phyloP scores from a whole-genome alignment of 768 basidiomycete species.

The Suillus luteus region DNA sequence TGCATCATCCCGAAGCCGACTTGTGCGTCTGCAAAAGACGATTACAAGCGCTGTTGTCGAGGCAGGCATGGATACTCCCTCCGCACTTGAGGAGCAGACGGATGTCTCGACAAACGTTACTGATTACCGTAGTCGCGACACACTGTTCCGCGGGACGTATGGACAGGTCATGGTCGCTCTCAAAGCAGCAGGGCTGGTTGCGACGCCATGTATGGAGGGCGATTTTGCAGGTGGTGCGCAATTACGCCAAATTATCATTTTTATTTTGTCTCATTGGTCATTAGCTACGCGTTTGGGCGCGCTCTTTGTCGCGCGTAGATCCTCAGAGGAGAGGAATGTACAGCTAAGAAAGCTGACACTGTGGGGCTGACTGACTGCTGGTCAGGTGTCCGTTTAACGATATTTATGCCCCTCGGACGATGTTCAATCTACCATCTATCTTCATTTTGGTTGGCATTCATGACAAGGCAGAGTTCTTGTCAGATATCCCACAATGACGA shows the following conservation, averaged over 20 bases:
- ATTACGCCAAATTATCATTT: background rate
- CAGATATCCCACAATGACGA: background rate
- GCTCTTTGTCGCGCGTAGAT: constrained; percentile 39
- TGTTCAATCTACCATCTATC: background rate
- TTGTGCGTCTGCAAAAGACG: constrained; percentile 35
- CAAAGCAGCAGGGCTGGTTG: constrained; percentile 37
- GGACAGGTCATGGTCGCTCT: constrained; percentile 45
- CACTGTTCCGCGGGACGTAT: constrained; percentile 44
- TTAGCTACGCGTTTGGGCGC: constrained; percentile 45
- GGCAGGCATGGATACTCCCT: constrained; percentile 43
- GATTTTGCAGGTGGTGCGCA: constrained; percentile 36
- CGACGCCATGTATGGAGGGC: constrained; percentile 32
- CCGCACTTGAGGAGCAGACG: constrained; percentile 13
- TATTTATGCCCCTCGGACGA: background rate
- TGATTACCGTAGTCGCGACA: background rate
- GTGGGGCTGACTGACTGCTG: constrained; percentile 39
- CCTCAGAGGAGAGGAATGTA: constrained; percentile 30
- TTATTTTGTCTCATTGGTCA: background rate
- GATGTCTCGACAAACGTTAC: constrained; percentile 4
- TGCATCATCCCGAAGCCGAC: constrained; percentile 24
- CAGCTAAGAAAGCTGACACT: constrained; percentile 43
- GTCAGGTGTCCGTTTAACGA: background rate
- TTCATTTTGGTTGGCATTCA: background rate
- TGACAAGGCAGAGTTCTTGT: background rate
- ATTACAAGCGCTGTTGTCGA: constrained; percentile 40